Evolutionary conservation across 768 basidiomycete species (phyloP).

Genomic region (Tricholoma sp.): DNA sequence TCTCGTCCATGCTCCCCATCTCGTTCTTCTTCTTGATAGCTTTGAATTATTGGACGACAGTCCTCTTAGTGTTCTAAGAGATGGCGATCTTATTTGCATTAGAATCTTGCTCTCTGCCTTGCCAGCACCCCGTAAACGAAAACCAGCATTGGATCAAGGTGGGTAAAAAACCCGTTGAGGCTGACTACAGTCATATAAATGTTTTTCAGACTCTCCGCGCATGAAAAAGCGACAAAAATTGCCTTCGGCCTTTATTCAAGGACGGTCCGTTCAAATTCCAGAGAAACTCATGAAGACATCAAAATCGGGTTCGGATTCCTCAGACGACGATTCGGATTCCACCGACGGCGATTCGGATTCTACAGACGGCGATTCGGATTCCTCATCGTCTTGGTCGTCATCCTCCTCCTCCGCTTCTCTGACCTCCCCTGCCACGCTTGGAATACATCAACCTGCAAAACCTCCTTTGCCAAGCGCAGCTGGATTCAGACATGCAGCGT

Average conservation of each 20-base stretch:
- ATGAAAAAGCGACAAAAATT: constrained; percentile 23
- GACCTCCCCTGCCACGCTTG: neutral
- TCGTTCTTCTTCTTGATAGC: constrained; percentile 37
- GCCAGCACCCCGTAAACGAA: constrained; percentile 1
- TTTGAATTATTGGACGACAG: constrained; percentile 44
- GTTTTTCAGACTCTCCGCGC: constrained; percentile 3
- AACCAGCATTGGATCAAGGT: neutral
- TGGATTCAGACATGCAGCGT: neutral
- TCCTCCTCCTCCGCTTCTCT: constrained; percentile 17
- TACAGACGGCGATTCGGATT: constrained; percentile 14
- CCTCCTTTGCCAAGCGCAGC: neutral
- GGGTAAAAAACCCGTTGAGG: neutral
- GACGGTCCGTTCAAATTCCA: neutral
- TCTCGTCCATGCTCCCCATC: constrained; percentile 14
- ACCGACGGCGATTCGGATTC: constrained; percentile 14
- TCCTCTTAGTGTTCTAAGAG: constrained; percentile 35
- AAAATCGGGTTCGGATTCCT: constrained; percentile 22
- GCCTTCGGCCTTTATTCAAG: constrained; percentile 7
- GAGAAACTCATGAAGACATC: constrained; percentile 2
- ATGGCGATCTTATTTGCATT: constrained; percentile 43
- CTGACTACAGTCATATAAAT: neutral
- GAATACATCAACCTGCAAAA: neutral
- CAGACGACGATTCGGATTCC: constrained; percentile 13
- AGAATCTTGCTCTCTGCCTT: constrained; percentile 10
- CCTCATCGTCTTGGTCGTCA: constrained; percentile 18